Conservation (phyloP, 768 basidiomycete genomes). For the Mycena maculata region DNA sequence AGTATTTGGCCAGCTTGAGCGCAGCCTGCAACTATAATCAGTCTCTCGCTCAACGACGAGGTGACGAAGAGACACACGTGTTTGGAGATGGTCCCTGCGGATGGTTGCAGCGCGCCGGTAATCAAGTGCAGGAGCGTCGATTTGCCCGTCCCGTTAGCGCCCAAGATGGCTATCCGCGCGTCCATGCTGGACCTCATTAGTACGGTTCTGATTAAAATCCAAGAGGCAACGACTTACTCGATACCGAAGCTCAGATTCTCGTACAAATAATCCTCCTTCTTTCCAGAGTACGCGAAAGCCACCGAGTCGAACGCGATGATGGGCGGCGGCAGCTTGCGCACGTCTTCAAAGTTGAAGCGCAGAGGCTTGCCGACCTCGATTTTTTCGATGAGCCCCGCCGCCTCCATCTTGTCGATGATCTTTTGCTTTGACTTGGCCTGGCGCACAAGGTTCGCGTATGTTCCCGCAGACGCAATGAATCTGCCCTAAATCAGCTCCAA, state of each 20-base stretch:
- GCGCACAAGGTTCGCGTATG: slow-evolving; percentile 97
- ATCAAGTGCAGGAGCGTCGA: slow-evolving; percentile 93
- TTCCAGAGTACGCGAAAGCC: slow-evolving; percentile 95
- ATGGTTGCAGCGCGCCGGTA: slow-evolving; percentile 82
- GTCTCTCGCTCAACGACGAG: background rate
- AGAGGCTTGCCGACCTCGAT: slow-evolving; percentile 80
- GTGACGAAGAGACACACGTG: slow-evolving; percentile 53
- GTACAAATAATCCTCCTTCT: slow-evolving; percentile 90
- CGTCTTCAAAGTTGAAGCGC: slow-evolving; percentile 96
- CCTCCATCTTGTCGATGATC: slow-evolving; percentile 99
- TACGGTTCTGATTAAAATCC: background rate
- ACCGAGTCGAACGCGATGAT: slow-evolving; percentile 97
- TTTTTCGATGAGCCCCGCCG: slow-evolving; percentile 95
- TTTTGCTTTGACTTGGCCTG: slow-evolving; percentile 99
- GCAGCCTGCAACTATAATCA: slow-evolving; percentile 48
- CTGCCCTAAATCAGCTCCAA: slow-evolving; percentile 55
- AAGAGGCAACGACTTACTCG: slow-evolving; percentile 69
- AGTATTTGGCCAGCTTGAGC: slow-evolving; percentile 98
- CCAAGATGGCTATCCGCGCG: slow-evolving; percentile 94
- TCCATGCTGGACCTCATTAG: slow-evolving; percentile 75
- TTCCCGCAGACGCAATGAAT: slow-evolving; percentile 99
- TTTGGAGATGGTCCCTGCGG: slow-evolving; percentile 88
- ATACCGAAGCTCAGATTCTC: slow-evolving; percentile 94
- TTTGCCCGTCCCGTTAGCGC: slow-evolving; percentile 96
- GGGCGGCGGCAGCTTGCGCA: slow-evolving; percentile 92